A percentile compares a stretch with the other conserved stretches of the same genome.
Evolutionary conservation across 164 flowering plant species (phyloP).

Genomic region (Tetracentron sinense): DNA sequence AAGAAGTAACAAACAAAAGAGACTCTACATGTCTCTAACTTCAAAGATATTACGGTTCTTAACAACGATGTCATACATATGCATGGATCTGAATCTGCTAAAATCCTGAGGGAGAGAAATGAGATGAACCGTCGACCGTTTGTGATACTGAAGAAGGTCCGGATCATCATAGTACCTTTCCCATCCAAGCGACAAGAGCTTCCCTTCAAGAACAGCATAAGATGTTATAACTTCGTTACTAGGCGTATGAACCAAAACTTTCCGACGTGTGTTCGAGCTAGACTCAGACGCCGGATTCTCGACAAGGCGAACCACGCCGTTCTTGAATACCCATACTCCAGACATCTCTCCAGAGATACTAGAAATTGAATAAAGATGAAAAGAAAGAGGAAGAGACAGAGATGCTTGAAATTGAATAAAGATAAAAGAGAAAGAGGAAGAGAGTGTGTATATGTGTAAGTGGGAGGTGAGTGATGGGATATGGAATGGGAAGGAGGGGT

Average conservation of each 20-base stretch:
- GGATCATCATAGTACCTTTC: slow-evolving; percentile 83
- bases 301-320: slow-evolving; percentile 65
- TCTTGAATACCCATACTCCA: slow-evolving; percentile 92
- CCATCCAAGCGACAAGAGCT: slow-evolving; percentile 69
- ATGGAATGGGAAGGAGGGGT: neutral
- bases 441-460: neutral
- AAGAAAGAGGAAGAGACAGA: neutral
- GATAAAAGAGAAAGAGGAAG: neutral
- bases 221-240: slow-evolving; percentile 63
- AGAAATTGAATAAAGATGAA: neutral
- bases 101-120: slow-evolving; percentile 89
- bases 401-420: neutral
- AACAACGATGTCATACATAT: slow-evolving; percentile 89
- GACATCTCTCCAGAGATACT: too few species aligned
- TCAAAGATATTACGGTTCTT: slow-evolving; percentile 68
- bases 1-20: neutral
- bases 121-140: slow-evolving; percentile 65
- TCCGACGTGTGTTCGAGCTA: slow-evolving; percentile 28
- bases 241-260: slow-evolving; percentile 55
- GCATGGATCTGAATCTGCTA: slow-evolving; percentile 65
- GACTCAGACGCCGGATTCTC: slow-evolving; percentile 55
- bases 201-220: slow-evolving; percentile 47
- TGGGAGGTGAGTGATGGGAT: neutral
- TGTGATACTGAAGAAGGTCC: slow-evolving; percentile 82
- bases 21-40: slow-evolving; percentile 52